Base-by-base conservation (phyloP, 1,284 basidiomycete genomes). In the Lentinula novae-zelandiae region DNA sequence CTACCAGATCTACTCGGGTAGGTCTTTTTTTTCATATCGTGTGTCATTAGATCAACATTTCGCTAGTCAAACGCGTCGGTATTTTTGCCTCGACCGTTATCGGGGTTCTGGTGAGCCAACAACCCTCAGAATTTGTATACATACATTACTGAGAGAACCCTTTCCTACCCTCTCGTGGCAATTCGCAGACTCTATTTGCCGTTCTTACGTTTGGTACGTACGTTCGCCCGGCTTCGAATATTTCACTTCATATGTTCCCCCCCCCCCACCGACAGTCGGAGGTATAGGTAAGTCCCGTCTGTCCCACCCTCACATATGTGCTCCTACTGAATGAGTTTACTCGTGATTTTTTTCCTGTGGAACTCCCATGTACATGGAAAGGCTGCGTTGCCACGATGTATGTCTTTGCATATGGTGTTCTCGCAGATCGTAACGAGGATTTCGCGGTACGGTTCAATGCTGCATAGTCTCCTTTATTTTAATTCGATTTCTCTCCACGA, bases 1-100 rank as follows among this genome's bases (percentile, higher is more conserved):
- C 3, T 70, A 72, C 51, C 78, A 79, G 64, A 65, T 79, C 3
- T 70, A 75, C 52, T 64, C 64, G 33, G 74, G 77, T 76, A 59
- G 33, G 69, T 53, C 44, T 31, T 17, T 22, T 58, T 13, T 10
- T 31, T 10, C n/a, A 15, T 39, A n/a, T 13, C 27, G 17, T 15
- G 12, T 8, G 20, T 44, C 56, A 15, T 46, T 51, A 31, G 12
- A 10, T 52, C 13, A 13, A 9, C n/a, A 9, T 54, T 13, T 7
- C 12, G 15, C n/a, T 49, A 72, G 71, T 72, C 5, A 70, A 64
- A 34, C 64, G 66, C 36, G 31, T 66, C 1, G 69, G 63, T 2
- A 66, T 59, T 38, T 60, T 64, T n/a, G 69, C 60, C 40, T 66
- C 64, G 64, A 40, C 67, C n/a, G 49, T 69, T 10, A 67, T 68